phyloP scores from a whole-genome alignment of 805 yeast species.

The Tetrapisispora taiwanensis region DNA sequence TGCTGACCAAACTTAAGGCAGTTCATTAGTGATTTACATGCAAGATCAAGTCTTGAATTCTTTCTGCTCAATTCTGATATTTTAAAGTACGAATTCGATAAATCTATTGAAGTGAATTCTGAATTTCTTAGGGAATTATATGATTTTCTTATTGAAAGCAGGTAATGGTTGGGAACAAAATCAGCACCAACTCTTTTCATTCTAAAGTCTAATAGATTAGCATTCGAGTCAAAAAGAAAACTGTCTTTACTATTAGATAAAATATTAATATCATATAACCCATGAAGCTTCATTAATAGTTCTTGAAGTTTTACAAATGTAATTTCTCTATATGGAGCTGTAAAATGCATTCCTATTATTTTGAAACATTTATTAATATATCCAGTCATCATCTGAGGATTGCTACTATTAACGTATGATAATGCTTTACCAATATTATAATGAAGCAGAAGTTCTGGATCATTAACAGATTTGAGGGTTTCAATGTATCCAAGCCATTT shows the following conservation, averaged over 20 bases:
- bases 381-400: conserved; percentile 28
- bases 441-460: conserved; percentile 44
- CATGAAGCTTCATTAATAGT: conserved; percentile 45
- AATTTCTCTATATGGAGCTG: conserved; percentile 36
- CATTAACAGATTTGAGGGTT: conserved; percentile 33
- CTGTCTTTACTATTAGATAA: conserved; percentile 22
- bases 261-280: conserved; percentile 46
- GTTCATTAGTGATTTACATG: conserved; percentile 59
- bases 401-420: conserved; percentile 31
- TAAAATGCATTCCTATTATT: conserved; percentile 51
- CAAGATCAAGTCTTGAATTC: conserved; percentile 58
- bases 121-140: conserved; percentile 28
- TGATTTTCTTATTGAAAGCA: conserved; percentile 50
- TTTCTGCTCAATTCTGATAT: conserved; percentile 59
- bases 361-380: conserved; percentile 43
- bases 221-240: conserved; percentile 9
- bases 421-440: conserved; percentile 60
- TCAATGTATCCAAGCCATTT: conserved; percentile 54
- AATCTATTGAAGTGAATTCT: conserved; percentile 19
- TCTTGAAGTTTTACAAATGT: conserved; percentile 43
- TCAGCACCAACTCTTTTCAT: conserved; percentile 36
- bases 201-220: conserved; percentile 17
- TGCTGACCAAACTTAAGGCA: conserved; percentile 23
- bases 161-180: conserved; percentile 49
- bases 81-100: conserved; percentile 45